These are phyloP conservation scores for Tuber aestivum DNA, from an alignment of 495 filamentous ascomycete species.

Conservation along the genomic window DNA sequence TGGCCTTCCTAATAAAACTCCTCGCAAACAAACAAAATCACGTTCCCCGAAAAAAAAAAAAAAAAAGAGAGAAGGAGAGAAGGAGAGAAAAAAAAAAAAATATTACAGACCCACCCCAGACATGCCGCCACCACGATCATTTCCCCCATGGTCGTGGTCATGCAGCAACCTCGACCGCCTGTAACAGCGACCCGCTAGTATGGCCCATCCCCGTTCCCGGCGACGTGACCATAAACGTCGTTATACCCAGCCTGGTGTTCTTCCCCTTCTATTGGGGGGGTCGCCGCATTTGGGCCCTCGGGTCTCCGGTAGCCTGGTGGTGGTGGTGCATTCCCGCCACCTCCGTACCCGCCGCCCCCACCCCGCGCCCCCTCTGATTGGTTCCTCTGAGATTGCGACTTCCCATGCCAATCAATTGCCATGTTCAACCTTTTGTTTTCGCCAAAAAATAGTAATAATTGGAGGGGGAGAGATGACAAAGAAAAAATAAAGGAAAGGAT, in stretches of 20 bases:
- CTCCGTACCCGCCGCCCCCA: constrained; percentile 39
- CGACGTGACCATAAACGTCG: constrained; percentile 39
- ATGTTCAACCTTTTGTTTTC: constrained; percentile 44
- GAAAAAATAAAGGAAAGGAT: constrained; percentile 34
- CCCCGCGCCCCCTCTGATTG: constrained; percentile 44
- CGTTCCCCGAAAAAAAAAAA: background rate
- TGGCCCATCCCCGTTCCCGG: constrained; percentile 39
- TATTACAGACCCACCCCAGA: background rate
- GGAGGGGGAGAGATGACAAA: constrained; percentile 23
- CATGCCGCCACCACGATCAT: background rate
- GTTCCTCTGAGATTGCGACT: constrained; percentile 46
- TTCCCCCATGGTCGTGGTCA: background rate
- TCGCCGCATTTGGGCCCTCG: constrained; percentile 43
- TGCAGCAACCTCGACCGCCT: background rate
- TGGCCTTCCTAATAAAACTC: background rate
- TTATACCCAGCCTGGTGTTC: constrained; percentile 40
- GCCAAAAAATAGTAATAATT: constrained; percentile 35
- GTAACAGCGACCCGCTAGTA: background rate
- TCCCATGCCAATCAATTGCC: constrained; percentile 45
- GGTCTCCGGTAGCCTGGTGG: constrained; percentile 38
- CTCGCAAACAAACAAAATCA: background rate
- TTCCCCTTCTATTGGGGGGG: constrained; percentile 41
- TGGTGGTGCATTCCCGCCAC: constrained; percentile 36
- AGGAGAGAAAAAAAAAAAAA: too few relatives aligned
- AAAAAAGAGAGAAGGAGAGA: too few relatives aligned